Percentiles rank a stretch among this genome's conserved stretches.
Evolutionary conservation across 257 asterid species (phyloP).

Genomic region (Lycium barbarum): DNA sequence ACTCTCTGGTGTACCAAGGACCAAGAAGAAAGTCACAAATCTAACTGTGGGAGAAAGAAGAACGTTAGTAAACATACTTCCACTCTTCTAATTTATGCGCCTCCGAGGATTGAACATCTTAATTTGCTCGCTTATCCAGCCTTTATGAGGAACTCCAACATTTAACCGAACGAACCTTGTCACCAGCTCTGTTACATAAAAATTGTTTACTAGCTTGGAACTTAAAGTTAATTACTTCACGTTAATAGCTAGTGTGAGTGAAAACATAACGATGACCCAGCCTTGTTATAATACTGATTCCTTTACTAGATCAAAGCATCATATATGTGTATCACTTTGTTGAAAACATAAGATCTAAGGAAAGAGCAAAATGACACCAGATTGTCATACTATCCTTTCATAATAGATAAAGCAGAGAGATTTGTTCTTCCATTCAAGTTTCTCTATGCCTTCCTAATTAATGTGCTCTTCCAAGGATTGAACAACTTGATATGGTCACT

Average conservation of each 20-base stretch:
- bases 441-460: neutral
- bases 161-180: neutral
- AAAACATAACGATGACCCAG: neutral
- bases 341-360: neutral
- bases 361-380: neutral
- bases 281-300: neutral
- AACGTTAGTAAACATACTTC: too few relatives aligned
- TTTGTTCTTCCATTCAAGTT: neutral
- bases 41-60: neutral
- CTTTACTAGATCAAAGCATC: neutral
- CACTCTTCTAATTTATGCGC: neutral
- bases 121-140: neutral
- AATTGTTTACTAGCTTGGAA: neutral
- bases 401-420: neutral
- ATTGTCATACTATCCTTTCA: neutral
- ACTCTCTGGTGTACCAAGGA: neutral
- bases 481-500: neutral
- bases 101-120: neutral
- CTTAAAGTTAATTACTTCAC: neutral
- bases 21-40: neutral
- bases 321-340: neutral
- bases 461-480: neutral
- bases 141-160: neutral
- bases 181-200: neutral
- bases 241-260: neutral